Conservation (phyloP, 2,329 filamentous ascomycete species). For the Penicillium aurantiogriseum region DNA sequence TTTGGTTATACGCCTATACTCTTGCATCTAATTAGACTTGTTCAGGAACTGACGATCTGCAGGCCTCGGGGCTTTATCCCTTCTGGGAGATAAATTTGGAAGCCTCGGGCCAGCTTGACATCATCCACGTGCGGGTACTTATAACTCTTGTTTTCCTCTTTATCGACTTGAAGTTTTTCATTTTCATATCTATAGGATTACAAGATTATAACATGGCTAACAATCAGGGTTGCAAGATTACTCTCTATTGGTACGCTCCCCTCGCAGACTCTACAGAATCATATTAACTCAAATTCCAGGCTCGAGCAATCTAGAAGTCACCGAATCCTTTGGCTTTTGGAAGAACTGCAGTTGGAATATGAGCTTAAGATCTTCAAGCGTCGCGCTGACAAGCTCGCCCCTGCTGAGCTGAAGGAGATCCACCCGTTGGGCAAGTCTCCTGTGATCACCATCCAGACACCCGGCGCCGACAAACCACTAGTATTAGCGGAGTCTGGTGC, state of each 20-base stretch:
- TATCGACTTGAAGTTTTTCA: background rate
- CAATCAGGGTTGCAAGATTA: slow-evolving; percentile 52
- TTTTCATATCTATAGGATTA: background rate
- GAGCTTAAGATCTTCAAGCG: slow-evolving; percentile 79
- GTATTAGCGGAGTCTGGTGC: slow-evolving; percentile 78
- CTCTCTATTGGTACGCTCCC: slow-evolving; percentile 59
- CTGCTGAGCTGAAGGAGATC: slow-evolving; percentile 70
- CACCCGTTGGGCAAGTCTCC: slow-evolving; percentile 89
- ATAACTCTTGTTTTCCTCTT: background rate
- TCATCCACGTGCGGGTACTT: background rate
- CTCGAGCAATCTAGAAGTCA: slow-evolving; percentile 79
- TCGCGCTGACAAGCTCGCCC: slow-evolving; percentile 63
- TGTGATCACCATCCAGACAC: slow-evolving; percentile 63
- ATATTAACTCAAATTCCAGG: slow-evolving; percentile 50
- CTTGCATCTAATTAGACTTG: background rate
- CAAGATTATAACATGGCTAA: slow-evolving; percentile 13
- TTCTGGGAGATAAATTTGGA: background rate
- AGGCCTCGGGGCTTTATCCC: background rate
- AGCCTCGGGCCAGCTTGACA: slow-evolving; percentile 8
- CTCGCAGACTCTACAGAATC: background rate
- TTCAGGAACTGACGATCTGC: background rate
- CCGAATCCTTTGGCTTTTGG: slow-evolving; percentile 80
- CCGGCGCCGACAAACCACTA: slow-evolving; percentile 46
- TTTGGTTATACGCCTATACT: background rate
- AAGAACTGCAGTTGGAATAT: slow-evolving; percentile 77